Evolutionary conservation across 2,329 filamentous ascomycete genomes (phyloP).

Genomic region (Colletotrichum karsti): DNA sequence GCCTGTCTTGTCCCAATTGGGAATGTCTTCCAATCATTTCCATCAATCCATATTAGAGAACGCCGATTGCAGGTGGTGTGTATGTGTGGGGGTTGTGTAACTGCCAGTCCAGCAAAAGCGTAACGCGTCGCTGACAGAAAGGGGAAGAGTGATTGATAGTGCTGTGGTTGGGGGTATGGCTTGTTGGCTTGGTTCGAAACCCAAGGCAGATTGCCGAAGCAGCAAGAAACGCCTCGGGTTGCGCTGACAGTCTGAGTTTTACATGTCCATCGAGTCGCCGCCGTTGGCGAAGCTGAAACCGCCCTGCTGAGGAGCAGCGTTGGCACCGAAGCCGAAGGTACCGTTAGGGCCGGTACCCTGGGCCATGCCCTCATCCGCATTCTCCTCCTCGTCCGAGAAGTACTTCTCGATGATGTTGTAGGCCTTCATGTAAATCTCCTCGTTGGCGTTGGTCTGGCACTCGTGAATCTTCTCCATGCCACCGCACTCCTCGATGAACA

Average conservation of each 20-base stretch:
- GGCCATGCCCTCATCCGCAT: conserved; percentile 82
- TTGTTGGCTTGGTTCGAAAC: background rate
- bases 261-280: conserved; percentile 73
- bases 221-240: conserved; percentile 2
- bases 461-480: conserved; percentile 99
- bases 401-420: conserved; percentile 99
- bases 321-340: conserved; percentile 82
- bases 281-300: conserved; percentile 94
- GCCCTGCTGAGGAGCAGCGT: conserved; percentile 68
- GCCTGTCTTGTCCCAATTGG: conserved; percentile 45
- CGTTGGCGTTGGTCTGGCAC: conserved; percentile 99
- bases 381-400: conserved; percentile 98
- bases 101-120: conserved; percentile 18
- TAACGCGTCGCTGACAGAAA: conserved; percentile 20
- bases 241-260: conserved; percentile 37
- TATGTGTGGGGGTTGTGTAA: conserved; percentile 30
- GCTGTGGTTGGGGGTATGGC: conserved; percentile 8
- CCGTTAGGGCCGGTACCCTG: conserved; percentile 75
- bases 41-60: conserved; percentile 47
- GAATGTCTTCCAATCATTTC: conserved; percentile 38
- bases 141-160: conserved; percentile 17
- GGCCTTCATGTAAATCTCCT: conserved; percentile 99
- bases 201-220: background rate
- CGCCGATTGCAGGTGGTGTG: conserved; percentile 31
- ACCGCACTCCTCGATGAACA: conserved; percentile 98